These are phyloP conservation scores for Stromatinia cepivora DNA, from an alignment of 2,329 filamentous ascomycete species.

Conservation along the genomic window DNA sequence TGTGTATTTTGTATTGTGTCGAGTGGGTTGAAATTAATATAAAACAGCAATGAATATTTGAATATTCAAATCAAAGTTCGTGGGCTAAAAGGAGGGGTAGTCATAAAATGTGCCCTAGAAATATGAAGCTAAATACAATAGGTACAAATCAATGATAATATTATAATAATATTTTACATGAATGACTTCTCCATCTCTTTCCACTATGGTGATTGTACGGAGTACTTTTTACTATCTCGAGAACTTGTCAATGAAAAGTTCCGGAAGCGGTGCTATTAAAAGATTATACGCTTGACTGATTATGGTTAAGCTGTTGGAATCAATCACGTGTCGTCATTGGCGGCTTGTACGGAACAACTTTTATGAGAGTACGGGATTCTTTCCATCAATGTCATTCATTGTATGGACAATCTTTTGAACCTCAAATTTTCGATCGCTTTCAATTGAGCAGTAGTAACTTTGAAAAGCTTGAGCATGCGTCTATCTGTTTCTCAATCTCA, in stretches of 20 bases:
- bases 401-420: background rate
- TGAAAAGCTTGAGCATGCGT: background rate
- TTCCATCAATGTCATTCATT: too few species aligned
- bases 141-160: background rate
- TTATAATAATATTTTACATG: background rate
- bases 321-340: background rate
- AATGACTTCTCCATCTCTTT: background rate
- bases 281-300: background rate
- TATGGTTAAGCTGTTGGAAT: background rate
- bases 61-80: background rate
- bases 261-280: background rate
- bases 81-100: conserved; percentile 7
- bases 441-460: background rate
- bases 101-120: background rate
- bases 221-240: background rate
- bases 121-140: background rate
- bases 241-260: background rate
- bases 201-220: background rate
- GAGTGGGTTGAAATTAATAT: background rate
- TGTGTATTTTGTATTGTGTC: background rate
- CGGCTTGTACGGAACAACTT: too few species aligned
- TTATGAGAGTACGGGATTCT: too few species aligned
- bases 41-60: background rate
- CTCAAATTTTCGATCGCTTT: background rate
- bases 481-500: background rate